Percentiles rank a stretch among this genome's conserved stretches.
Conservation (phyloP, 768 basidiomycete species). For the Hydnomerulius pinastri region DNA sequence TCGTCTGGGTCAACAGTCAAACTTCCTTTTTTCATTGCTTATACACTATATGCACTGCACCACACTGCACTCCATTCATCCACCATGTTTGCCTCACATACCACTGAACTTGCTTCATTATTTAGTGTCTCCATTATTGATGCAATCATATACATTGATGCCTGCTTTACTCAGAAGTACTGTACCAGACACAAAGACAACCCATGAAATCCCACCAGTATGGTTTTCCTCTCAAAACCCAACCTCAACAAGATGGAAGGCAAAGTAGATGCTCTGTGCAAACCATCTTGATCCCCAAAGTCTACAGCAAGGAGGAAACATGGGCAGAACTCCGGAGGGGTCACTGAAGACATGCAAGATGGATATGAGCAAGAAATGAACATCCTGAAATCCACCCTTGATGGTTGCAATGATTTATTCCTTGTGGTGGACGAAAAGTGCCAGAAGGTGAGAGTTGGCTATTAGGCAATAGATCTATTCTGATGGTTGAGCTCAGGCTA, state of each 20-base stretch:
- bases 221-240: constrained; percentile 20
- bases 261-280: no score
- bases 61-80: no score
- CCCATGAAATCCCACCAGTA: constrained; percentile 15
- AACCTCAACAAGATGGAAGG: no score
- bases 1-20: no score
- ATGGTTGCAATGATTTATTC: constrained; percentile 36
- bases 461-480: neutral
- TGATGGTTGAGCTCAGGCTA: constrained; percentile 10
- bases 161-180: constrained; percentile 36
- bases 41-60: no score
- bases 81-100: no score
- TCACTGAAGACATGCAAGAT: neutral
- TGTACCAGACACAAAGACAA: constrained; percentile 10
- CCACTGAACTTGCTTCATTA: no score
- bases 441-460: constrained; percentile 1
- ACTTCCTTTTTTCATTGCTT: no score
- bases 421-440: constrained; percentile 10
- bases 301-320: no score
- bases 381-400: constrained; percentile 30
- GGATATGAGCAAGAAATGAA: constrained; percentile 22
- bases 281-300: no score
- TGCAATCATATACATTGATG: constrained; percentile 34
- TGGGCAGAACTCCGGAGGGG: neutral
- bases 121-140: constrained; percentile 17